Evolutionary conservation across 1,139 yeast genomes (phyloP).

Genomic region (Taphrina betulina): DNA sequence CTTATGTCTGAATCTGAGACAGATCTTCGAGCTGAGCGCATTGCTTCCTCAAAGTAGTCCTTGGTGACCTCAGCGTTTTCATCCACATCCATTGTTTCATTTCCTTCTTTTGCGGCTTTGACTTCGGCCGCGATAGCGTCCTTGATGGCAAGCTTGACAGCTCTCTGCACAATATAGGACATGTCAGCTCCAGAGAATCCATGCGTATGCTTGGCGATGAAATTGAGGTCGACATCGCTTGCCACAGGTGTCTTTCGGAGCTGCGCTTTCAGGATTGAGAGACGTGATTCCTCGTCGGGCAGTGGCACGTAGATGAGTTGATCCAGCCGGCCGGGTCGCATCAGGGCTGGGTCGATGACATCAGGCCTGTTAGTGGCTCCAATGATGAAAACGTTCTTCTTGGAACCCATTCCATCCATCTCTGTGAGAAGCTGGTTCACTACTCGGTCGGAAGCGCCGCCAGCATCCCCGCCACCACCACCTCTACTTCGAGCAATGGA

Average conservation of each 20-base stretch:
- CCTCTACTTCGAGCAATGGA: slow-evolving; percentile 98
- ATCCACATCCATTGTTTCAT: slow-evolving; percentile 59
- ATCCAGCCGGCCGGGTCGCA: slow-evolving; percentile 99
- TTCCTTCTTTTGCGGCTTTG: slow-evolving; percentile 51
- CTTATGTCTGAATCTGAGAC: slow-evolving; percentile 97
- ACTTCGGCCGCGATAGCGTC: slow-evolving; percentile 85
- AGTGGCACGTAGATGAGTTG: slow-evolving; percentile 97
- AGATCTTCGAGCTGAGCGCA: slow-evolving; percentile 98
- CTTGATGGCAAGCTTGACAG: slow-evolving; percentile 97
- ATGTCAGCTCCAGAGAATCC: slow-evolving; percentile 99
- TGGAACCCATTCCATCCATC: slow-evolving; percentile 99
- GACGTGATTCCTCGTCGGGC: slow-evolving; percentile 92
- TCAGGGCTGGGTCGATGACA: slow-evolving; percentile 95
- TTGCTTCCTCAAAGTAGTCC: slow-evolving; percentile 95
- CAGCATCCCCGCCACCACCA: slow-evolving; percentile 88
- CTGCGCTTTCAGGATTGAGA: slow-evolving; percentile 91
- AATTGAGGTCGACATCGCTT: slow-evolving; percentile 85
- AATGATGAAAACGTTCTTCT: slow-evolving; percentile 95
- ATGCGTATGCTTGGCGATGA: slow-evolving; percentile 87
- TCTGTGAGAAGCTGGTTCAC: slow-evolving; percentile 97
- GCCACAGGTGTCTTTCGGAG: slow-evolving; percentile 97
- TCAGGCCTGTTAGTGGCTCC: slow-evolving; percentile 98
- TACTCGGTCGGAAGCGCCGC: slow-evolving; percentile 98
- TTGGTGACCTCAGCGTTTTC: slow-evolving; percentile 92
- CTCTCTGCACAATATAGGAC: slow-evolving; percentile 93